Conservation (phyloP, 2,329 filamentous ascomycete species). For the Penicillium sp. region DNA sequence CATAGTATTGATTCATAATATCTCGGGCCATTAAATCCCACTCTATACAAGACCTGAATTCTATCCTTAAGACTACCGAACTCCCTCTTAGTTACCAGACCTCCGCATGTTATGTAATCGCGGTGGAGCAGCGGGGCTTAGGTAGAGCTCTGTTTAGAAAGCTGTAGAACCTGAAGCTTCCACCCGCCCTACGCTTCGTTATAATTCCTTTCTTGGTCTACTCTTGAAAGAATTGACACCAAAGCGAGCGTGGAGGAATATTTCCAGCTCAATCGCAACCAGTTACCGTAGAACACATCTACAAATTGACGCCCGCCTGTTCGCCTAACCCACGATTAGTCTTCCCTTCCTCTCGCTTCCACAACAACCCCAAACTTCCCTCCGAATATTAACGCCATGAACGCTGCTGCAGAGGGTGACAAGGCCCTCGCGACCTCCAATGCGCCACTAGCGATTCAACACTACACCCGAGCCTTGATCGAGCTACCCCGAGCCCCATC, state of each 20-base stretch:
- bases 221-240: no score
- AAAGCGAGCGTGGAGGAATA: background rate
- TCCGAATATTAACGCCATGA: constrained; percentile 48
- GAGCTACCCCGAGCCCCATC: constrained; percentile 69
- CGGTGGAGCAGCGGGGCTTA: background rate
- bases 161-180: constrained; percentile 10
- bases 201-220: background rate
- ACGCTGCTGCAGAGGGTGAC: constrained; percentile 62
- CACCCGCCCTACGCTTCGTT: background rate
- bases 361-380: background rate
- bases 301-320: background rate
- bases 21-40: background rate
- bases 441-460: constrained; percentile 70
- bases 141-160: constrained; percentile 15
- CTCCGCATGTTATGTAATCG: constrained; percentile 20
- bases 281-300: background rate
- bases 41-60: background rate
- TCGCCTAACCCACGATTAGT: background rate
- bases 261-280: background rate
- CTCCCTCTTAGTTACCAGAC: background rate
- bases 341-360: constrained; percentile 2
- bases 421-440: constrained; percentile 67
- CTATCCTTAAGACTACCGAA: no score
- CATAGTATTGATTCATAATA: constrained; percentile 13
- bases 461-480: constrained; percentile 70